These are phyloP conservation scores for Pilatotrama ljubarskyi DNA, from an alignment of 768 basidiomycete genomes.

Conservation along the genomic window DNA sequence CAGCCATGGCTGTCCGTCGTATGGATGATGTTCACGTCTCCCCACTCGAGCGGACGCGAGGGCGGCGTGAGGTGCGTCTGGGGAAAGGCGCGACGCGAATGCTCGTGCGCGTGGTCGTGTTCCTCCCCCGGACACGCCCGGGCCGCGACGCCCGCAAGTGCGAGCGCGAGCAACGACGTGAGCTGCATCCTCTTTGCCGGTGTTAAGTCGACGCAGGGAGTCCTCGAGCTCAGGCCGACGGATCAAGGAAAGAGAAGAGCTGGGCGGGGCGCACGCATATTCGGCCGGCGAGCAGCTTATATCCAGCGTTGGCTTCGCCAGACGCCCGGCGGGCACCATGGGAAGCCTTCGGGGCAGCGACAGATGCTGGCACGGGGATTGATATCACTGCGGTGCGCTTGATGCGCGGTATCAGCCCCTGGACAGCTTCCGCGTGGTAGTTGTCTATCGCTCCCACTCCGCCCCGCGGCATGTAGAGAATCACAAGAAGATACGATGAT, in stretches of 20 bases:
- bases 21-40: conserved; percentile 85
- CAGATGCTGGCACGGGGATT: neutral
- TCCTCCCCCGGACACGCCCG: conserved; percentile 29
- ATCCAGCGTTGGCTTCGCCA: conserved; percentile 5
- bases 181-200: conserved; percentile 12
- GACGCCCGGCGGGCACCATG: neutral
- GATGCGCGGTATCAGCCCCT: neutral
- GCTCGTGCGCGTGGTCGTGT: conserved; percentile 34
- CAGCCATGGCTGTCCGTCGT: conserved; percentile 86
- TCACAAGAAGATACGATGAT: too few relatives aligned
- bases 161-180: conserved; percentile 12
- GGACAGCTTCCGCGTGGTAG: neutral
- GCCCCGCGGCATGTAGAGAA: neutral
- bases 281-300: neutral
- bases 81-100: conserved; percentile 38
- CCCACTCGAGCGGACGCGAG: conserved; percentile 72
- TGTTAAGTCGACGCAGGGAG: neutral
- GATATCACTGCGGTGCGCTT: neutral
- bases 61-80: conserved; percentile 53
- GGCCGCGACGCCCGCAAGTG: conserved; percentile 20
- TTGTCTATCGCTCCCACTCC: neutral
- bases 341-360: neutral
- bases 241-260: neutral
- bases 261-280: neutral
- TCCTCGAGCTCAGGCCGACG: neutral